These are phyloP conservation scores for Monilinia vaccinii-corymbosi DNA, from an alignment of 2,329 filamentous ascomycete species.

Conservation along the genomic window DNA sequence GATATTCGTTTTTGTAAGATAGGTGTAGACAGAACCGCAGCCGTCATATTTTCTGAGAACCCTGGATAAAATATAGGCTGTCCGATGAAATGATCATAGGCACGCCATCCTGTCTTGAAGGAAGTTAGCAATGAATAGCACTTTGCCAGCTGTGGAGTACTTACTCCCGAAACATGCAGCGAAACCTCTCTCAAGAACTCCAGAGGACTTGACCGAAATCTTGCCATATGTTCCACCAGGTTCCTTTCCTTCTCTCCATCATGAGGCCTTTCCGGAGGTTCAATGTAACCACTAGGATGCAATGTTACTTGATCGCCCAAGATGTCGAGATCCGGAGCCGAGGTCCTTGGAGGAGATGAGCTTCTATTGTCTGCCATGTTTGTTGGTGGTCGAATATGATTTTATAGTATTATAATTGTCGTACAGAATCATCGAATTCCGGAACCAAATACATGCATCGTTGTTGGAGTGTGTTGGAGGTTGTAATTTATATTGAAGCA, in stretches of 20 bases:
- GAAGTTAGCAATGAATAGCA: not conserved
- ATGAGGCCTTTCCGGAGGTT: constrained; percentile 35
- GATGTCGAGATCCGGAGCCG: constrained; percentile 69
- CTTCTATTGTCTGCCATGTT: constrained; percentile 29
- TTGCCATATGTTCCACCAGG: constrained; percentile 73
- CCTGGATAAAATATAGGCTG: constrained; percentile 90
- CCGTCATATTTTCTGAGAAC: constrained; percentile 85
- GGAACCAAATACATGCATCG: not conserved
- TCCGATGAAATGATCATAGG: constrained; percentile 82
- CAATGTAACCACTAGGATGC: constrained; percentile 61
- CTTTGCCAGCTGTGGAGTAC: not conserved
- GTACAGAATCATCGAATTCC: not conserved
- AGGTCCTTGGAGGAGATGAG: constrained; percentile 32
- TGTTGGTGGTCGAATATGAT: not conserved
- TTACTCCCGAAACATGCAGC: constrained; percentile 71
- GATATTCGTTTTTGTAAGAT: constrained; percentile 66
- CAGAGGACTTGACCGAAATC: constrained; percentile 65
- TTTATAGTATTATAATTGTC: not conserved
- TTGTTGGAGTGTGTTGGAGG: not conserved
- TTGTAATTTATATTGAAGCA: not conserved
- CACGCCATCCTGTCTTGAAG: constrained; percentile 69
- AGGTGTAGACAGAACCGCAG: constrained; percentile 62
- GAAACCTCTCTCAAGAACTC: constrained; percentile 89
- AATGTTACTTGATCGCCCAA: constrained; percentile 65
- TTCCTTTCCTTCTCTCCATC: constrained; percentile 55